Percentiles rank a stretch among this genome's conserved stretches.
Conservation (phyloP, 768 basidiomycete species). For the Panus rudis region DNA sequence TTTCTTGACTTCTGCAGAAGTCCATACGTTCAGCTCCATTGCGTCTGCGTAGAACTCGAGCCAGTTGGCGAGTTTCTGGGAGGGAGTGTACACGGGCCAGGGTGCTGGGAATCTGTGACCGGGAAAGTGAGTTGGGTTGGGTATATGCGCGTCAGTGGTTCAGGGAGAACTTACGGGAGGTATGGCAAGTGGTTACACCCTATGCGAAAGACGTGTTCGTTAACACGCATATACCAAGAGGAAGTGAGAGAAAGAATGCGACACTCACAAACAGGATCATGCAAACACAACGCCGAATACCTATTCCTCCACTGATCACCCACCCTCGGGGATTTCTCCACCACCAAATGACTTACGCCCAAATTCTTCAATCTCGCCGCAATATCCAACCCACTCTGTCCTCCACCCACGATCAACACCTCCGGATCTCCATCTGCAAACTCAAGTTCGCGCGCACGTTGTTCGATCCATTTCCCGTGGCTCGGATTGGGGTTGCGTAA, state of each 20-base stretch:
- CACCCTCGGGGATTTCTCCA: constrained; percentile 55
- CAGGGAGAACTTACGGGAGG: constrained; percentile 37
- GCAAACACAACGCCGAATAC: constrained; percentile 60
- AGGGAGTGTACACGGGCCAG: constrained; percentile 55
- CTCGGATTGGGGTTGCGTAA: constrained; percentile 25
- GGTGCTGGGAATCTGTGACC: constrained; percentile 44
- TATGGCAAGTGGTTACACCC: constrained; percentile 46
- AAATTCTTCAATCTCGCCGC: constrained; percentile 52
- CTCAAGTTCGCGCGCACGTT: constrained; percentile 28
- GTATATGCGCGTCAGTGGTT: not conserved
- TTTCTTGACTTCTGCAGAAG: constrained; percentile 28
- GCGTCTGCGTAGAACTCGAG: constrained; percentile 55
- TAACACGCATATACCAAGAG: not conserved
- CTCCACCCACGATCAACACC: constrained; percentile 45
- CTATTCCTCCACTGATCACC: constrained; percentile 63
- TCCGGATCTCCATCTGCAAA: constrained; percentile 40
- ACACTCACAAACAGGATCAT: constrained; percentile 58
- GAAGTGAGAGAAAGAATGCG: constrained; percentile 4
- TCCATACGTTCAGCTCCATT: constrained; percentile 62
- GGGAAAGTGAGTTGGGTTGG: not conserved
- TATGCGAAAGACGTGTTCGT: constrained; percentile 7
- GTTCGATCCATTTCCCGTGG: constrained; percentile 36
- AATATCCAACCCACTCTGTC: constrained; percentile 48
- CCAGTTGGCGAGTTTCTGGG: constrained; percentile 60
- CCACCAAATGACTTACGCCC: constrained; percentile 42